Evolutionary conservation across 2,329 filamentous ascomycete genomes (phyloP).

Genomic region (Xylariaceae sp.): DNA sequence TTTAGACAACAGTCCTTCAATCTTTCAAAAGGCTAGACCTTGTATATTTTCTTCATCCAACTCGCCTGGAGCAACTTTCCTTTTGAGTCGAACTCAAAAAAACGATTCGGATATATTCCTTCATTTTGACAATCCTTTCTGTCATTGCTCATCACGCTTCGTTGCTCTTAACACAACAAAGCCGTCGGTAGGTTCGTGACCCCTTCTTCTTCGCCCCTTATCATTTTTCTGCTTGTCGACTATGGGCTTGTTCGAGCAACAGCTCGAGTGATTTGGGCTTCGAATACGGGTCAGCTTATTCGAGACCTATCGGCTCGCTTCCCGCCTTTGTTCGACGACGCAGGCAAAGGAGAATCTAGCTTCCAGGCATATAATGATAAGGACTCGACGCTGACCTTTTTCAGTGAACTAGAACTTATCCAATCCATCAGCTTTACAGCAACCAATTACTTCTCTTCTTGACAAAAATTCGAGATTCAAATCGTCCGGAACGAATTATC

Average conservation of each 20-base stretch:
- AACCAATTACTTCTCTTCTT: constrained; percentile 36
- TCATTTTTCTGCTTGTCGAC: constrained; percentile 27
- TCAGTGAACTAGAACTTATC: constrained; percentile 19
- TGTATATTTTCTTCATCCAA: constrained; percentile 39
- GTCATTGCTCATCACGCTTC: constrained; percentile 32
- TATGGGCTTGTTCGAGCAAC: constrained; percentile 19
- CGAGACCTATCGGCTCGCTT: not conserved
- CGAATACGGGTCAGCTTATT: not conserved
- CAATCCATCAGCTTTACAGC: constrained; percentile 33
- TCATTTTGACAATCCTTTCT: constrained; percentile 36
- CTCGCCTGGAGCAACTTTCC: constrained; percentile 53
- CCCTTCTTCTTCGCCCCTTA: not conserved
- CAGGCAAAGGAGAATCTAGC: not conserved
- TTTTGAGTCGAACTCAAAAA: constrained; percentile 43
- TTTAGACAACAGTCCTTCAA: constrained; percentile 42
- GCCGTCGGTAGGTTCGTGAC: constrained; percentile 36
- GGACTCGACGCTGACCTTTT: constrained; percentile 11
- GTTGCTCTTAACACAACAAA: constrained; percentile 35
- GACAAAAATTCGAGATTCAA: constrained; percentile 35
- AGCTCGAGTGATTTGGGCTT: constrained; percentile 5
- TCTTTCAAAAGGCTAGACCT: constrained; percentile 48
- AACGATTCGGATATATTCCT: constrained; percentile 31
- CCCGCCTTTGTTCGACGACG: not conserved
- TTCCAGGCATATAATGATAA: constrained; percentile 7
- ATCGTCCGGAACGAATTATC: constrained; percentile 53